Conservation (phyloP, 768 basidiomycete genomes). For the Lactarius akahatsu region DNA sequence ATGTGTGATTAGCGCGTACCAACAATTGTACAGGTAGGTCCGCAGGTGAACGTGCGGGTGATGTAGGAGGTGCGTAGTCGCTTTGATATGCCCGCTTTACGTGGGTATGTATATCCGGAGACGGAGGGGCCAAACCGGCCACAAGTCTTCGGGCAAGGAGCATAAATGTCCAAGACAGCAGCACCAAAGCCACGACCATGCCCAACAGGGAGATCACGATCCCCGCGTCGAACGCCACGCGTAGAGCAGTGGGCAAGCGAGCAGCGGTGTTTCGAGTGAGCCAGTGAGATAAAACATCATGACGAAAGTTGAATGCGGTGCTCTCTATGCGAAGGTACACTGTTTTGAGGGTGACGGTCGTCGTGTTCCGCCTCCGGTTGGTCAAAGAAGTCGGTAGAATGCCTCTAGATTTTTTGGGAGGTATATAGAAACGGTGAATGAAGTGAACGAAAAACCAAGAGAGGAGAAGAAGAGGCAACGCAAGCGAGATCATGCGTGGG, state of each 20-base stretch:
- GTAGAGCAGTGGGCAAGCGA: slow-evolving; percentile 34
- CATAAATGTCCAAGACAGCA: slow-evolving; percentile 18
- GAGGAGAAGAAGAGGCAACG: slow-evolving; percentile 9
- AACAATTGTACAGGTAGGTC: slow-evolving; percentile 23
- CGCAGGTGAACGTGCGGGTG: neutral
- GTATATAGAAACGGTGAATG: slow-evolving; percentile 2
- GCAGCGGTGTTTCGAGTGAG: slow-evolving; percentile 3
- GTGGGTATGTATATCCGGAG: neutral
- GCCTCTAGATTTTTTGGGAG: neutral
- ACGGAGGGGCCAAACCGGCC: neutral
- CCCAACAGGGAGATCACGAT: slow-evolving; percentile 15
- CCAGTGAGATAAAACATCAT: slow-evolving; percentile 14
- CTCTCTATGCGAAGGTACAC: slow-evolving; percentile 25
- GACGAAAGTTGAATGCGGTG: slow-evolving; percentile 23
- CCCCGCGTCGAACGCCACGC: slow-evolving; percentile 37
- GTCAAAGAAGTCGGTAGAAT: slow-evolving; percentile 8
- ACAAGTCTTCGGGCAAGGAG: slow-evolving; percentile 18
- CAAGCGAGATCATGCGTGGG: slow-evolving; percentile 18
- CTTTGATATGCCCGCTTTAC: slow-evolving; percentile 11
- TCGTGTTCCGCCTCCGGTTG: slow-evolving; percentile 12
- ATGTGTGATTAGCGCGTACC: slow-evolving; percentile 16
- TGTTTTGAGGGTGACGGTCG: slow-evolving; percentile 8
- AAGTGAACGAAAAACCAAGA: slow-evolving; percentile 19
- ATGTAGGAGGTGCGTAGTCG: slow-evolving; percentile 7
- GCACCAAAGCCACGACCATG: slow-evolving; percentile 23